Percentiles rank a stretch among this genome's conserved stretches.
These are phyloP conservation scores for Kwoniella bestiolae DNA, from an alignment of 768 basidiomycete genomes.

Conservation along the genomic window DNA sequence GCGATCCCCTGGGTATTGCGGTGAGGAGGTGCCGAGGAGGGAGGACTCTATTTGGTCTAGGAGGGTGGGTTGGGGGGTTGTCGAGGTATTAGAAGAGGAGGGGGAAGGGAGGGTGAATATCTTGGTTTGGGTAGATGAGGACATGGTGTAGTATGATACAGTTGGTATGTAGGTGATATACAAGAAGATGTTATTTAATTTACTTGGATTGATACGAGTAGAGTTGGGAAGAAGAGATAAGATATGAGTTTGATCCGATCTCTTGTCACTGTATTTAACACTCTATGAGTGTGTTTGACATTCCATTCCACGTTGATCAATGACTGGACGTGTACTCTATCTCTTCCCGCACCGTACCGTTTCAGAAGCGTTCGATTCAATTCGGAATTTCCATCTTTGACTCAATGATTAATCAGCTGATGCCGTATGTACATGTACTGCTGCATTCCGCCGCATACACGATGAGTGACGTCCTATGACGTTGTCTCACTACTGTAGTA, in stretches of 20 bases:
- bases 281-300: no score
- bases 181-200: background rate
- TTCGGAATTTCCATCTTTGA: background rate
- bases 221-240: no score
- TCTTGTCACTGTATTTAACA: no score
- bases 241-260: no score
- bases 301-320: no score
- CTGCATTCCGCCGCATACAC: no score
- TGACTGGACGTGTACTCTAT: no score
- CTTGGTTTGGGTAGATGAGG: background rate
- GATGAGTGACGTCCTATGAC: background rate
- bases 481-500: no score
- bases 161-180: no score
- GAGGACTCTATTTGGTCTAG: slow-evolving; percentile 44
- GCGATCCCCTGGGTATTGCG: slow-evolving; percentile 34
- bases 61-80: slow-evolving; percentile 15
- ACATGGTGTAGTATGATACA: background rate
- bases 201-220: background rate
- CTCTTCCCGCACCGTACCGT: no score
- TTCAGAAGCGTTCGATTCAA: no score
- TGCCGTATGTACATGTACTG: no score
- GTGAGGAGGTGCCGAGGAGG: slow-evolving; percentile 30
- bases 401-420: background rate
- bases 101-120: background rate
- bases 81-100: background rate